Percentiles rank a stretch among this genome's conserved stretches.
phyloP scores from a whole-genome alignment of 176 grass and related monocot species.

The Rhynchospora breviuscula region DNA sequence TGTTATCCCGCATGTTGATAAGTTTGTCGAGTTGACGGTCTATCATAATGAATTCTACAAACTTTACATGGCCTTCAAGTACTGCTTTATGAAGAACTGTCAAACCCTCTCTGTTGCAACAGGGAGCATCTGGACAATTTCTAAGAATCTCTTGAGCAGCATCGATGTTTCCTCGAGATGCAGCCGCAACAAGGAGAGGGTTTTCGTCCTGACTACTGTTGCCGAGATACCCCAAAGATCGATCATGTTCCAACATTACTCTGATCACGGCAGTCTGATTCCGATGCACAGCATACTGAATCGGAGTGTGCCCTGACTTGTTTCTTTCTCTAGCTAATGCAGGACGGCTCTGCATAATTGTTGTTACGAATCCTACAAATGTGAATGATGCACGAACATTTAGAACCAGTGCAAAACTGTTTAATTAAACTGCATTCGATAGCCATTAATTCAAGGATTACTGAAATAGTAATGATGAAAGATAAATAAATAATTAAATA shows the following conservation, averaged over 20 bases:
- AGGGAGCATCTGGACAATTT: conserved; percentile 24
- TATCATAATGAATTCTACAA: neutral
- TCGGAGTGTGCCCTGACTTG: neutral
- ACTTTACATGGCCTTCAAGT: neutral
- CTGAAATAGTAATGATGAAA: too few species aligned
- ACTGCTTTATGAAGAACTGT: conserved; percentile 25
- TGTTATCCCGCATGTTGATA: neutral
- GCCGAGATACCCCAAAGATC: neutral
- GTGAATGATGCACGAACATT: neutral
- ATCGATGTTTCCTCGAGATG: neutral
- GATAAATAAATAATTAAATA: too few species aligned
- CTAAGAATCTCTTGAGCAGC: neutral
- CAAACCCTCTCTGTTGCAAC: neutral
- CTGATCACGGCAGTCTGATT: neutral
- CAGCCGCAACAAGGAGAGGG: neutral
- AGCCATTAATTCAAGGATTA: neutral
- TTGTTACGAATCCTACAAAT: neutral
- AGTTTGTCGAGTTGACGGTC: neutral
- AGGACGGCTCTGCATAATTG: neutral
- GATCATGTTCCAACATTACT: neutral
- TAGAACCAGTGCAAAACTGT: neutral
- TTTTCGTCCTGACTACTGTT: neutral
- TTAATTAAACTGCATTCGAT: neutral
- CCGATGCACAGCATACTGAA: conserved; percentile 14
- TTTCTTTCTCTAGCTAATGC: neutral